Base-by-base conservation (phyloP, 2,329 filamentous ascomycete genomes). In the Fusarium mexicanum region DNA sequence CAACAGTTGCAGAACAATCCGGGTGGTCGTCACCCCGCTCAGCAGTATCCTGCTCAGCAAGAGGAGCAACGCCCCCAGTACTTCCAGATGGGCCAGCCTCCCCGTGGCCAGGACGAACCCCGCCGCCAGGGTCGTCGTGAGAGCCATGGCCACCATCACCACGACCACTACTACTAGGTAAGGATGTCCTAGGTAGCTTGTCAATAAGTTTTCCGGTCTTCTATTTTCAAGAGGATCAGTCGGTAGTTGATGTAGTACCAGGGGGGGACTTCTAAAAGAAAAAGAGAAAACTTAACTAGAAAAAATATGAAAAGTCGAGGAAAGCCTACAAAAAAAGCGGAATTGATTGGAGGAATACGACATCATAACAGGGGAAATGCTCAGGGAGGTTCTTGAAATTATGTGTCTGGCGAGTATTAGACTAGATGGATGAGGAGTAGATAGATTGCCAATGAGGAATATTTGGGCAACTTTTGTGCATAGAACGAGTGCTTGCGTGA, bases 301-400 rank as follows among this genome's bases (percentile, higher is more conserved):
- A 37, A 54, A n/a, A 54, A 29, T 10, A 13, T 29, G 10, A 29
- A 40, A 54, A 40, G 5, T 22, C 16, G 51, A 54, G n/a, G 10
- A n/a, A 54, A 40, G 20, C 7, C 12, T 40, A 29, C 10, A 40
- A 54, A n/a, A 54, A 40, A 29, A 5, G 14, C 0, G 17, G 6
- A 17, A 16, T 16, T 1, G 3, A 2, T 22, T 0, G 24, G 24
- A 38, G 33, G 33, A 38, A 29, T 17, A 5, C 7, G 14, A 10
- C 6, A 22, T 17, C 18, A 13, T 3, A 40, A 9, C 5, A n/a
- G 24, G 22, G 10, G 33, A 13, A 22, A 17, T 22, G 3, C 37
- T 18, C 8, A 8, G 8, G 4, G 22, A 51, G 22, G 7, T 24
- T 38, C 2, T 40, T 22, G 5, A 7, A 22, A 22, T 9, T 12